Conservation (phyloP, 108 stramenopile genomes). For the Cyclotella atomus region DNA sequence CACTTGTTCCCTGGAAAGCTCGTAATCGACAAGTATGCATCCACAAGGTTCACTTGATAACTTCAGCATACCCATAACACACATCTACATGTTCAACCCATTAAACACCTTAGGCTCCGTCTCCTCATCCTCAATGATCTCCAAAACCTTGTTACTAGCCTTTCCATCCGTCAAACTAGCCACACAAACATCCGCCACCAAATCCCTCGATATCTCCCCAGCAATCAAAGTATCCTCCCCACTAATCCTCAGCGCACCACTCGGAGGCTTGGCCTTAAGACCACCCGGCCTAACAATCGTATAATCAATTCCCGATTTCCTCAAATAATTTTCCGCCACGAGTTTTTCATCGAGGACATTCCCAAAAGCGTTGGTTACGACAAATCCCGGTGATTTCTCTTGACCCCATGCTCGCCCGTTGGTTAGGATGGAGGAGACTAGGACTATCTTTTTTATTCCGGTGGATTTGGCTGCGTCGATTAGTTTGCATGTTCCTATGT, state of each 20-base stretch:
- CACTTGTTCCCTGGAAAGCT: too few relatives aligned
- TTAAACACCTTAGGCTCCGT: conserved; percentile 67
- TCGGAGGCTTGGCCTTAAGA: conserved; percentile 71
- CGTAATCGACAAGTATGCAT: too few relatives aligned
- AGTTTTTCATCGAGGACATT: conserved; percentile 83
- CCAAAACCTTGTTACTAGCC: conserved; percentile 81
- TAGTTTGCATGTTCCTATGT: conserved; percentile 75
- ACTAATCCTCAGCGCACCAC: conserved; percentile 61
- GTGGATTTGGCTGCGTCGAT: conserved; percentile 84
- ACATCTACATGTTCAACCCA: conserved; percentile 70
- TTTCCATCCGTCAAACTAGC: conserved; percentile 73
- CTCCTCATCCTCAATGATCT: conserved; percentile 78
- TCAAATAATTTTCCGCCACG: conserved; percentile 74
- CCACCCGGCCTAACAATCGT: conserved; percentile 88
- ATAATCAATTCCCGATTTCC: conserved; percentile 70
- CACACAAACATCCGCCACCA: conserved; percentile 88
- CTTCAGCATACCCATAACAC: background rate
- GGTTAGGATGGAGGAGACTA: conserved; percentile 80
- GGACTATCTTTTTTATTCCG: conserved; percentile 75
- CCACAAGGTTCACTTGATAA: too few relatives aligned
- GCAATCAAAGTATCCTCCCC: conserved; percentile 77
- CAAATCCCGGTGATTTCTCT: conserved; percentile 83
- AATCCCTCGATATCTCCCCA: conserved; percentile 81
- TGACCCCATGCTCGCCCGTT: conserved; percentile 82
- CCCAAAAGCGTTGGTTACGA: conserved; percentile 85